Base-by-base conservation (phyloP, 1,284 basidiomycete species). In the Papiliotrema terrestris region DNA sequence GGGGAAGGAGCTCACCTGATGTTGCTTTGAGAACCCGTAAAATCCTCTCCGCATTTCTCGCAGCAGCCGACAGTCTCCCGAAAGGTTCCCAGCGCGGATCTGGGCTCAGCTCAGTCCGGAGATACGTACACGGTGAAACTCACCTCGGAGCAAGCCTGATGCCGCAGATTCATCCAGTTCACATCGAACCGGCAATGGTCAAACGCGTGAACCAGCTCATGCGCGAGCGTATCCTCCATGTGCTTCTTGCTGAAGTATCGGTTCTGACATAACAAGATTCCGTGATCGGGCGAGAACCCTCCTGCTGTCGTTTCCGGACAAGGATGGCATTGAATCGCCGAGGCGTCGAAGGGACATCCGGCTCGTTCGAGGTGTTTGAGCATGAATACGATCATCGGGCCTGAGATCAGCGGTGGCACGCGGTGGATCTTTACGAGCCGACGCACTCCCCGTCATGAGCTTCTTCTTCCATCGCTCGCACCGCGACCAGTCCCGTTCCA, bases 81-180 rank as follows among this genome's bases (percentile, higher is more conserved):
- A 91, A 45, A 98, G 76, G 73, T 86, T 94, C 56, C 92, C 93
- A 0, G 95, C 94, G 45, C 95, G 86, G 71, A 98, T 96, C 92
- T 96, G 51, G 8, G 9, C 23, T 55, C 50, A 52, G 50, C 25
- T 8, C 2, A 19, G 20, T n/a, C 14, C 36, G 4, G 25, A 22
- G 15, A 5, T 8, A 32, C n/a, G 14, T 5, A 29, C 6, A 5
- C 19, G 17, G 4, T 13, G 23, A 44, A 23, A 78, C 84, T 67
- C 69, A 94, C 92, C 83, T 98, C 94, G 67, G 86, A 90, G 73
- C 94, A 98, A 0, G 95, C 95, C 73, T 95, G 92, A 78, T 97
- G 93, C 52, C 91, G 79, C 51, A 98, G 75, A 74, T 98, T 88
- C 50, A 73, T 78, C 92, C 91, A 97, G 74, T 96, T 86, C 1